Evolutionary conservation across 176 grass and related monocot species (phyloP).

Genomic region (barley (Hordeum vulgare)): MorexV3_pseudomolecules_assembly NC_058523.1:401505443-401505942

Average conservation of each 20-base stretch:
- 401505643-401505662: not conserved
- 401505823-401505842: slow-evolving; percentile 89
- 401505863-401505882: slow-evolving; percentile 97
- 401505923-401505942: not conserved
- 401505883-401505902: slow-evolving; percentile 53
- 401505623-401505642: not conserved
- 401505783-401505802: slow-evolving; percentile 89
- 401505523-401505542: not conserved
- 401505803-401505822: slow-evolving; percentile 73
- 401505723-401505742: slow-evolving; percentile 3
- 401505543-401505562: slow-evolving; percentile 14
- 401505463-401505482: not conserved
- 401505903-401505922: not conserved
- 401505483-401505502: not conserved
- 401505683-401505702: not conserved
- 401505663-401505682: not conserved
- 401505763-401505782: not conserved
- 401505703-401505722: not conserved
- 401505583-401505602: not conserved
- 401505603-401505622: not conserved
- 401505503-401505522: not conserved
- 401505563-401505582: slow-evolving; percentile 1
- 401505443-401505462: not conserved
- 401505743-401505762: not conserved
- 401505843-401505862: slow-evolving; percentile 97